These are phyloP conservation scores for Eucommia ulmoides DNA, from an alignment of 257 asterid genomes.

Conservation along the genomic window DNA sequence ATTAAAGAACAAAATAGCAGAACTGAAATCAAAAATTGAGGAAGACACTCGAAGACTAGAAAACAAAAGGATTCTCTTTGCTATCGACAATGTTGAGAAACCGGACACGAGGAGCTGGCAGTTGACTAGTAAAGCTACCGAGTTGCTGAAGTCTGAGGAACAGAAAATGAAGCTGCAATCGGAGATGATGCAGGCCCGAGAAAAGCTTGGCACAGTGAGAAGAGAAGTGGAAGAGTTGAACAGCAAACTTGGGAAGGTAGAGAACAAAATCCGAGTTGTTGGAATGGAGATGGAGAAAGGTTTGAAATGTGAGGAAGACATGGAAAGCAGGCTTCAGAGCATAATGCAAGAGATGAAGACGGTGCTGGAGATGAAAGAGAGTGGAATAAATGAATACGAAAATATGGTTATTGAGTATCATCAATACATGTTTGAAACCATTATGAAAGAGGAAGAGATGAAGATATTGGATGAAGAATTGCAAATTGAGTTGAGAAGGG, in stretches of 20 bases:
- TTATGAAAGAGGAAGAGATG: conserved; percentile 51
- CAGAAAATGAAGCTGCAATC: conserved; percentile 54
- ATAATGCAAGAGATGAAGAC: conserved; percentile 40
- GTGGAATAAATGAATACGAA: conserved; percentile 40
- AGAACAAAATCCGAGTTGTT: conserved; percentile 24
- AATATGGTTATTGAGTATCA: conserved; percentile 48
- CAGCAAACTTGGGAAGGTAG: conserved; percentile 29
- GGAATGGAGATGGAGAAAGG: conserved; percentile 37
- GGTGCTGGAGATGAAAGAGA: conserved; percentile 39
- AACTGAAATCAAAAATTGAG: conserved; percentile 41
- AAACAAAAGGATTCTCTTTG: conserved; percentile 67
- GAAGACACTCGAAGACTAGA: conserved; percentile 61
- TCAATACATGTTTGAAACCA: conserved; percentile 44
- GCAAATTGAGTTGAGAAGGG: conserved; percentile 12
- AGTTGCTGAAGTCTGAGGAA: conserved; percentile 61
- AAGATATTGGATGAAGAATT: conserved; percentile 48
- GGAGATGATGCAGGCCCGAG: conserved; percentile 40
- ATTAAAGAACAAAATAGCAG: conserved; percentile 27
- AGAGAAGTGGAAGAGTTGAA: conserved; percentile 44
- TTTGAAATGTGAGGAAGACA: conserved; percentile 23
- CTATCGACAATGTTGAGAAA: conserved; percentile 65
- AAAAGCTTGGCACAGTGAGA: conserved; percentile 30
- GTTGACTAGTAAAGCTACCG: conserved; percentile 62
- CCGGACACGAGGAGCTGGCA: conserved; percentile 36
- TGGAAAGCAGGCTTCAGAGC: conserved; percentile 34